Base-by-base conservation (phyloP, 768 basidiomycete species). In the Suillus occidentalis region DNA sequence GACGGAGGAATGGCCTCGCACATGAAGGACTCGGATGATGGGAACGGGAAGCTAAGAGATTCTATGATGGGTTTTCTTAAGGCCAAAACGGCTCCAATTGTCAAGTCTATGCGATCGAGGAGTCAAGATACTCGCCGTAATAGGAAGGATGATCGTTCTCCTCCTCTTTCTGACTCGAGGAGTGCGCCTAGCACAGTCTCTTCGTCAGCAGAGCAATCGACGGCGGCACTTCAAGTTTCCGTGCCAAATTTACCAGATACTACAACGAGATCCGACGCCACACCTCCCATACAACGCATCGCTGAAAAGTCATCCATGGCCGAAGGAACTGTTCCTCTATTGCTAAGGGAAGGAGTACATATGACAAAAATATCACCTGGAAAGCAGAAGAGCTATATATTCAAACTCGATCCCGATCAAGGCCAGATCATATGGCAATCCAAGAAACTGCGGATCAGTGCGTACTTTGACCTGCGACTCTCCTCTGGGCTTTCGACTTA, bases 321-420 rank as follows among this genome's bases (percentile, higher is more conserved):
- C 16, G 83, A 89, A 43, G 75, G 84, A 16, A 78, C 82, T 0
- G 85, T 92, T 3, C 89, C 91, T 0, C 74, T 75, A 55, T 69
- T 83, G 14, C 77, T 93, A 28, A 84, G 86, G 71, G 76, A 82
- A 8, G 92, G 92, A 52, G 86, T 85, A 1, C 83, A 84, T 0
- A 90, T 97, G 89, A 87, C 87, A 67, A 97, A 97, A 72, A 88
- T 96, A 18, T 89, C 92, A 2, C 83, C 84, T 34, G 91, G 88
- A 77, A 90, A 88, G 69, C 85, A 89, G 72, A 92, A 92, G 74
- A 85, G 82, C 55, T 82, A 88, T 40, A 69, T 88, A 5, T 90
- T 95, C 73, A 82, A 84, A 52, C 78, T 97, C 9, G 91, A 94
- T 65, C 83, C 90, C 1, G 93, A 95, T 72, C 86, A 88, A 62